phyloP scores from a whole-genome alignment of 2,329 filamentous ascomycete genomes.

The Akanthomyces lecanii region DNA sequence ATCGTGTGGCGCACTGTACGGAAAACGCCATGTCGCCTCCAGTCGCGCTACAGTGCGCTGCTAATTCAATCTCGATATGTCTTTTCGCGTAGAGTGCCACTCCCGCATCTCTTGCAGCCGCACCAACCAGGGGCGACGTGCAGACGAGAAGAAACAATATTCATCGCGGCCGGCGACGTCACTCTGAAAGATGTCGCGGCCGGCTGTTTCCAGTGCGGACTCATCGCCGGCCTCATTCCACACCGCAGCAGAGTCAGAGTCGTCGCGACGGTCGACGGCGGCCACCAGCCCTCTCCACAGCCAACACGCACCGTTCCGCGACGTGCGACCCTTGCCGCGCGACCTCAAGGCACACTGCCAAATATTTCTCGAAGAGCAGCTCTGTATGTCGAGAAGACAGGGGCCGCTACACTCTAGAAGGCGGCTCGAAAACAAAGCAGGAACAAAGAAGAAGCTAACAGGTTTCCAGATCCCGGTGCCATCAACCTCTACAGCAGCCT shows the following conservation, averaged over 20 bases:
- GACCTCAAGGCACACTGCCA: slow-evolving; percentile 63
- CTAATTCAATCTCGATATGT: not conserved
- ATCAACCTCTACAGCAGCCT: slow-evolving; percentile 61
- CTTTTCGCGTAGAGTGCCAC: slow-evolving; percentile 6
- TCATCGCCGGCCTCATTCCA: slow-evolving; percentile 35
- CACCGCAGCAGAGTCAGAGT: slow-evolving; percentile 29
- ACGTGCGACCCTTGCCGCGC: slow-evolving; percentile 53
- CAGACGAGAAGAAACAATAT: not conserved
- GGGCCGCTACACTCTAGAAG: not conserved
- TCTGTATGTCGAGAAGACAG: slow-evolving; percentile 46
- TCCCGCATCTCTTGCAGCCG: not conserved
- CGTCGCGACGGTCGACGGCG: slow-evolving; percentile 29
- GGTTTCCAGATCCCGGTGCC: slow-evolving; percentile 35
- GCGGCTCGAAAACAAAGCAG: slow-evolving; percentile 1
- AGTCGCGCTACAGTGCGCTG: not conserved
- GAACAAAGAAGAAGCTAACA: not conserved
- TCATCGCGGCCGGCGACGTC: not conserved
- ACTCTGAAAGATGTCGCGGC: not conserved
- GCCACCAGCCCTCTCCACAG: slow-evolving; percentile 33
- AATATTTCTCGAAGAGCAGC: slow-evolving; percentile 71
- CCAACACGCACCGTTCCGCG: slow-evolving; percentile 42
- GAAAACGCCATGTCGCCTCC: not conserved
- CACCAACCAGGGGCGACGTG: slow-evolving; percentile 3
- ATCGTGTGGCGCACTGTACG: not conserved
- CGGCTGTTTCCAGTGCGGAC: slow-evolving; percentile 21